Base-by-base conservation (phyloP, 176 grass and related monocot species). In the Aechmea fasciata region DNA sequence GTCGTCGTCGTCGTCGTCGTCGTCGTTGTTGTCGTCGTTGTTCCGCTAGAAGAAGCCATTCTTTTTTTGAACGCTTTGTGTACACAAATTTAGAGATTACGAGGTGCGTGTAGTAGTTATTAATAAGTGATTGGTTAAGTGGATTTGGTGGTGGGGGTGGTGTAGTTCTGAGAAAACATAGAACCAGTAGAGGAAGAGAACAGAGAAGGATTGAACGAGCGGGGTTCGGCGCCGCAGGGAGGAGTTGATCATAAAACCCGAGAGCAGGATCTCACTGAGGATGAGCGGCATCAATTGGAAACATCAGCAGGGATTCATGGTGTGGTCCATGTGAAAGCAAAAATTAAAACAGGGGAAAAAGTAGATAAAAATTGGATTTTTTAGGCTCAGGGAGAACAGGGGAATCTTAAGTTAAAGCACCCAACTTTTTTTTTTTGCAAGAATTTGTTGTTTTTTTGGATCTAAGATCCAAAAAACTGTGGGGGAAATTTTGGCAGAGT, bases 161-260 rank as follows among this genome's bases (percentile, higher is more conserved):
- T 20, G 10, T 18, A 61, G 69, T 79, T 79, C 77, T 85, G 93
- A 97, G 83, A 97, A 92, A 33, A 97, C 93, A 78, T 97, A 97
- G 74, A 97, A 97, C 93, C 93, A 97, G 74, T 97, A 92, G 64
- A 97, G 93, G 77, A 97, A 97, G 51, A 97, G 84, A 62, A 97
- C 89, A 15, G 93, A 97, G 84, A 97, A 97, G 72, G 93, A 97
- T 71, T 97, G 93, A n/a, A 92, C 89, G 53, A 97, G 89, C 48
- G 82, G 89, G 48, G 78, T 87, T 48, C 77, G 55, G 65, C 72
- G 77, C 29, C 63, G 59, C 12, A 92, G 70, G 0, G 73, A 53
- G 2, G 86, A 85, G 53, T 85, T 81, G 75, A 92, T 65, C 93
- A 97, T 92, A 92, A 85, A 97, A 63, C 74, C 65, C 22, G 86